Conservation (phyloP, 2,329 filamentous ascomycete genomes). For the Ceratocystis harringtonii region DNA sequence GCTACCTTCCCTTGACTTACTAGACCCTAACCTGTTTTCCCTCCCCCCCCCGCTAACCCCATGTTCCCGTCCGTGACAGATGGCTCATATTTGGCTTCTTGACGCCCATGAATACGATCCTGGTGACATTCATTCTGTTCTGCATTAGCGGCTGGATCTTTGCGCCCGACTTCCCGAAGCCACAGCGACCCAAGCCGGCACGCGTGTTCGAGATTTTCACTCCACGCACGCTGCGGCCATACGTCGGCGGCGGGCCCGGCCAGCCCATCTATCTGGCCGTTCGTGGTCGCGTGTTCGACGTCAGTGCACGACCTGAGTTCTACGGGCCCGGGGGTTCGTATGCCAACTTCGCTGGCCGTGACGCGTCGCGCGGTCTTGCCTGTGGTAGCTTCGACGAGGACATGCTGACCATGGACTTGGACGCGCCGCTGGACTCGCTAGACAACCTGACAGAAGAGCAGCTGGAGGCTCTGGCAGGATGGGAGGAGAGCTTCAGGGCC, state of each 20-base stretch:
- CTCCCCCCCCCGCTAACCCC: not conserved
- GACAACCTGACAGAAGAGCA: constrained; percentile 58
- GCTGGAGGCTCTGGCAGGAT: constrained; percentile 68
- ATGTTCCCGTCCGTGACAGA: not conserved
- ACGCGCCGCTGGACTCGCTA: constrained; percentile 66
- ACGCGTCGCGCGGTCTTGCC: constrained; percentile 77
- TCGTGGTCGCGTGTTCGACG: constrained; percentile 81
- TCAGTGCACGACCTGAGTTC: constrained; percentile 73
- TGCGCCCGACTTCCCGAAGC: constrained; percentile 26
- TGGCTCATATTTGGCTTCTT: constrained; percentile 30
- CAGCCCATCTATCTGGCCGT: constrained; percentile 81
- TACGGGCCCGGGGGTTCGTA: constrained; percentile 94
- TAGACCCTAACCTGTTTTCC: not conserved
- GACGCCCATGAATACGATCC: constrained; percentile 49
- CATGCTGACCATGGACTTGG: constrained; percentile 83
- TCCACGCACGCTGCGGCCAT: constrained; percentile 66
- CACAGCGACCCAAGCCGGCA: constrained; percentile 36
- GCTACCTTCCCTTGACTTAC: not conserved
- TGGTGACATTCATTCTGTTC: constrained; percentile 41
- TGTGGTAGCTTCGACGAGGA: constrained; percentile 87
- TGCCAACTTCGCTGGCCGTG: constrained; percentile 85
- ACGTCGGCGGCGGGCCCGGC: constrained; percentile 52
- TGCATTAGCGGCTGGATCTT: constrained; percentile 25
- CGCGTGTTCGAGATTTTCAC: constrained; percentile 56
- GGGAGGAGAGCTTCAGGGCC: constrained; percentile 84